Evolutionary conservation across 2,329 filamentous ascomycete species (phyloP).

Genomic region (Trichoderma semiorbis): DNA sequence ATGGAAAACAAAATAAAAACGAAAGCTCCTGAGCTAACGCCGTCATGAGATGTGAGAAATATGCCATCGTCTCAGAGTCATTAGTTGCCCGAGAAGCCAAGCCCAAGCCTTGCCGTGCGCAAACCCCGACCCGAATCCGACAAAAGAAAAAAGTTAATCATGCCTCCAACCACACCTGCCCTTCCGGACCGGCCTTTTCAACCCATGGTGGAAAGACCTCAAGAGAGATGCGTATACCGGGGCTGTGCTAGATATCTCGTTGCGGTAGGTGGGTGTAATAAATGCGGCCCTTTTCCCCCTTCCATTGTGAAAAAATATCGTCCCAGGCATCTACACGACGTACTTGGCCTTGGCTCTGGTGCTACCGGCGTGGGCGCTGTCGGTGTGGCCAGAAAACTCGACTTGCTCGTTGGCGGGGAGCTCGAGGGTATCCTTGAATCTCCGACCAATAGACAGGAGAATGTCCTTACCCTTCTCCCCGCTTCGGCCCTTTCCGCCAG

Average conservation of each 20-base stretch:
- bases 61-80: conserved; percentile 16
- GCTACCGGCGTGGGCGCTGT: conserved; percentile 87
- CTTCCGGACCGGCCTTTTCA: not conserved
- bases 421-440: conserved; percentile 90
- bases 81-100: conserved; percentile 15
- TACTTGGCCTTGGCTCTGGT: conserved; percentile 96
- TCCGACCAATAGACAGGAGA: conserved; percentile 76
- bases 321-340: conserved; percentile 58
- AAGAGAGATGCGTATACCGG: conserved; percentile 1
- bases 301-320: not conserved
- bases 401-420: conserved; percentile 72
- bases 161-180: conserved; percentile 7
- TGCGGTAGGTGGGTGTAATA: conserved; percentile 21
- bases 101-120: conserved; percentile 13
- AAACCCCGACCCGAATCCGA: conserved; percentile 10
- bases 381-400: conserved; percentile 96
- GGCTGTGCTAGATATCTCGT: conserved; percentile 23
- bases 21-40: conserved; percentile 33
- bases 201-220: not conserved
- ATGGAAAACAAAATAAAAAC: conserved; percentile 20
- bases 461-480: conserved; percentile 81
- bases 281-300: conserved; percentile 21
- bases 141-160: conserved; percentile 16
- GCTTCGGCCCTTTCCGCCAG: conserved; percentile 73
- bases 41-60: conserved; percentile 27